Conservation (phyloP, 2,329 filamentous ascomycete species). For the Rutstroemia sp. region DNA sequence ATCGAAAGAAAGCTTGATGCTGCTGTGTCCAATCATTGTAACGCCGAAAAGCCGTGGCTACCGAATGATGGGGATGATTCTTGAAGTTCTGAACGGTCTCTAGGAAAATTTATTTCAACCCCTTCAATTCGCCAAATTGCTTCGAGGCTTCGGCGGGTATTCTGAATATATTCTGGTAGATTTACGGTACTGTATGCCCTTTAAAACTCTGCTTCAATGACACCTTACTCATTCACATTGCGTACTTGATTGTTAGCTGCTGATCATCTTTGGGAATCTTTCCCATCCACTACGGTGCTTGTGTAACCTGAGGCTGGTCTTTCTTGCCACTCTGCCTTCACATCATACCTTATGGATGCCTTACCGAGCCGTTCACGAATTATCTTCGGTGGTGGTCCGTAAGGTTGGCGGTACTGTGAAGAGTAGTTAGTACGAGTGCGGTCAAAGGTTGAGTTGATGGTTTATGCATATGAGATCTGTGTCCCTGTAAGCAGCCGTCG, state of each 20-base stretch:
- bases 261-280: too few species aligned
- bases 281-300: neutral
- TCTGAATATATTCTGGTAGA: neutral
- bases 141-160: neutral
- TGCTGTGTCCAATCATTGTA: neutral
- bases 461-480: slow-evolving; percentile 1
- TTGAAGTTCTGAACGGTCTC: neutral
- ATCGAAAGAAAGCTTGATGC: neutral
- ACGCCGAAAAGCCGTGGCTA: neutral
- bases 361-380: neutral
- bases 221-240: too few species aligned
- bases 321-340: neutral
- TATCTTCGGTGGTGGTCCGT: neutral
- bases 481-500: slow-evolving; percentile 6
- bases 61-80: slow-evolving; percentile 7
- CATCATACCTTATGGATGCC: neutral
- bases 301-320: neutral
- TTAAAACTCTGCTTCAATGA: too few species aligned
- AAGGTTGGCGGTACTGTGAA: neutral
- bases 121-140: neutral
- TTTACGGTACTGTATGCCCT: neutral
- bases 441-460: too few species aligned
- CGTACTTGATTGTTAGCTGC: neutral
- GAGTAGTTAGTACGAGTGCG: neutral
- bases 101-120: neutral